phyloP scores from a whole-genome alignment of 768 basidiomycete species.

The Sarcodon sp. region DNA sequence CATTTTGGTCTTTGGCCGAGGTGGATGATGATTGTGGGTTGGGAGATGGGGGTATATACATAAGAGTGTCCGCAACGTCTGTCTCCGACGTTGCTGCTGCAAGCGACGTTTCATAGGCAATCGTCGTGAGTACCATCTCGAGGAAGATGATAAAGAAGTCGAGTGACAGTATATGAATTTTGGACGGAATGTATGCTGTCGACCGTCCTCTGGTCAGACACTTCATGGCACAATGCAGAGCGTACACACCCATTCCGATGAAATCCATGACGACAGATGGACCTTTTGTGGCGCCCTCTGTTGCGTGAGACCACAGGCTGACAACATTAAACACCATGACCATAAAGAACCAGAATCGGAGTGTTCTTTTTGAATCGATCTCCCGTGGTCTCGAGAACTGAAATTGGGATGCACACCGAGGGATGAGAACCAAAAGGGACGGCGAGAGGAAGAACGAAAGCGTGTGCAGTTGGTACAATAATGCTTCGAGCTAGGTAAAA shows the following conservation, averaged over 20 bases:
- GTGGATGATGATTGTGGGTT: constrained; percentile 9
- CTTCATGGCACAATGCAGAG: neutral
- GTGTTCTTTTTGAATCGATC: constrained; percentile 46
- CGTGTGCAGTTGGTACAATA: constrained; percentile 62
- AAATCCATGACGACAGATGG: constrained; percentile 64
- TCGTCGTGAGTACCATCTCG: constrained; percentile 52
- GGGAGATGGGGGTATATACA: constrained; percentile 14
- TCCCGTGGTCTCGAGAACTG: constrained; percentile 58
- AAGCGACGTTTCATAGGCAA: constrained; percentile 52
- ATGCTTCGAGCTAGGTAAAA: constrained; percentile 42
- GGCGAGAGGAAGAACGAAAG: constrained; percentile 73
- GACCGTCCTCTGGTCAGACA: neutral
- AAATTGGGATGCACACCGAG: constrained; percentile 46
- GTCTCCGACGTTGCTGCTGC: constrained; percentile 24
- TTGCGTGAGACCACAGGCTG: constrained; percentile 50
- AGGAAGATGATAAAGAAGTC: constrained; percentile 57
- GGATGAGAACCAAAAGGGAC: constrained; percentile 39
- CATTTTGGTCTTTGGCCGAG: constrained; percentile 4
- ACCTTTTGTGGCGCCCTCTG: constrained; percentile 38
- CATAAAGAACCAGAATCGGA: constrained; percentile 55
- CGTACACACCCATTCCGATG: constrained; percentile 55
- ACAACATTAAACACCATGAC: constrained; percentile 45
- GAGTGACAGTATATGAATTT: constrained; percentile 47
- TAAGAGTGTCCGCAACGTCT: constrained; percentile 27
- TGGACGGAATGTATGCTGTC: constrained; percentile 41